Conservation (phyloP, 768 basidiomycete species). For the Xerocomellus chrysenteron region DNA sequence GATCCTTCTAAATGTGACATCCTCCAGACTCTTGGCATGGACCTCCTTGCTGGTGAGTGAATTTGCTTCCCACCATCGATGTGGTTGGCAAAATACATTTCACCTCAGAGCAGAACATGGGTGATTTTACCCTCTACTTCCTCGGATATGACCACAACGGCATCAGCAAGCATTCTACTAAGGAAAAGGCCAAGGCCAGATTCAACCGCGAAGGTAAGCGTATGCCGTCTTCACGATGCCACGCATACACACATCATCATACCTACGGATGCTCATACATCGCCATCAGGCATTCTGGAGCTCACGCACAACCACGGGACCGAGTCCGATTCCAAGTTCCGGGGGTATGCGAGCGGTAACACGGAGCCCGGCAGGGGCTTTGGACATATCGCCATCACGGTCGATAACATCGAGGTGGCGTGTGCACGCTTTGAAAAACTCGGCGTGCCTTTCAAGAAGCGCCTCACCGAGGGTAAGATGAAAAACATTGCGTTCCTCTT, state of each 20-base stretch:
- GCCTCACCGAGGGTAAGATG: slow-evolving; percentile 83
- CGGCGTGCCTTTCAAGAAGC: slow-evolving; percentile 86
- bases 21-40: slow-evolving; percentile 68
- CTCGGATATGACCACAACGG: slow-evolving; percentile 72
- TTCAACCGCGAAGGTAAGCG: slow-evolving; percentile 65
- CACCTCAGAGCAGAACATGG: slow-evolving; percentile 48
- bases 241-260: neutral
- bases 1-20: neutral
- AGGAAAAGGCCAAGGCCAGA: slow-evolving; percentile 50
- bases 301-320: slow-evolving; percentile 90
- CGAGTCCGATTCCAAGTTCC: slow-evolving; percentile 72
- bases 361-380: slow-evolving; percentile 74
- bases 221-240: neutral
- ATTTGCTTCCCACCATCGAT: neutral
- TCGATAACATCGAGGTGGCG: slow-evolving; percentile 78
- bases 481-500: slow-evolving; percentile 78
- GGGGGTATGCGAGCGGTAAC: slow-evolving; percentile 87
- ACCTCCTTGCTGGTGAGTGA: slow-evolving; percentile 55
- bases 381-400: slow-evolving; percentile 87
- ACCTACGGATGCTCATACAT: neutral
- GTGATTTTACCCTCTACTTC: slow-evolving; percentile 80
- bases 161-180: slow-evolving; percentile 43
- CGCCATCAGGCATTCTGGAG: slow-evolving; percentile 67
- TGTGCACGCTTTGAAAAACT: slow-evolving; percentile 81
- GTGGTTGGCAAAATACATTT: slow-evolving; percentile 2